These are phyloP conservation scores for Aureobasidium vineae DNA, from an alignment of 2,329 filamentous ascomycete genomes.

Conservation along the genomic window DNA sequence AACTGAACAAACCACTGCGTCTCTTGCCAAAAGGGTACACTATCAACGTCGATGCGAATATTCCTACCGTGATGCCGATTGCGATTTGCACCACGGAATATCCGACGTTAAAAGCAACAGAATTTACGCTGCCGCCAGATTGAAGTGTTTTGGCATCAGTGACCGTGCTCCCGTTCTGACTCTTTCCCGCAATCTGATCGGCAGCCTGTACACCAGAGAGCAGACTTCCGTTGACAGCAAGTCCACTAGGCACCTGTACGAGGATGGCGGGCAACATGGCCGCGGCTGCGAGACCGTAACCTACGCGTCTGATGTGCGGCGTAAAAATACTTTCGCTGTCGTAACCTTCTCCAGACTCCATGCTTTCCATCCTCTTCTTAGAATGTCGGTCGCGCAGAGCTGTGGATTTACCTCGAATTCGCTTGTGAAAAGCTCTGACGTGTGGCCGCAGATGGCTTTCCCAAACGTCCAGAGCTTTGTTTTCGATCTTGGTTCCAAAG, in stretches of 20 bases:
- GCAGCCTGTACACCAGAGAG: constrained; percentile 58
- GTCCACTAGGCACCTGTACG: constrained; percentile 60
- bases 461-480: constrained; percentile 56
- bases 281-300: constrained; percentile 77
- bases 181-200: constrained; percentile 51
- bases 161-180: constrained; percentile 48
- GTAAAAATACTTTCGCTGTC: constrained; percentile 35
- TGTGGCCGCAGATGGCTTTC: constrained; percentile 49
- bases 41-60: constrained; percentile 50
- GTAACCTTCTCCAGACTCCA: constrained; percentile 26
- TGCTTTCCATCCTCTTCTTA: constrained; percentile 33
- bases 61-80: constrained; percentile 52
- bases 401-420: constrained; percentile 36
- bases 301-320: constrained; percentile 48
- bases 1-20: constrained; percentile 46
- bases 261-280: constrained; percentile 87
- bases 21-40: constrained; percentile 53
- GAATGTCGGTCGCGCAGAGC: constrained; percentile 28
- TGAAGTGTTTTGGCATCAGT: constrained; percentile 40
- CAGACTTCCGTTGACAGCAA: constrained; percentile 58
- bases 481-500: constrained; percentile 59
- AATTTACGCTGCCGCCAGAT: constrained; percentile 39
- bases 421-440: constrained; percentile 30
- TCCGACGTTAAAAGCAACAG: constrained; percentile 49
- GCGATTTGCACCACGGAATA: constrained; percentile 52